These are phyloP conservation scores for Aotearoamyces nothofagi DNA, from an alignment of 2,329 filamentous ascomycete genomes.

Conservation along the genomic window DNA sequence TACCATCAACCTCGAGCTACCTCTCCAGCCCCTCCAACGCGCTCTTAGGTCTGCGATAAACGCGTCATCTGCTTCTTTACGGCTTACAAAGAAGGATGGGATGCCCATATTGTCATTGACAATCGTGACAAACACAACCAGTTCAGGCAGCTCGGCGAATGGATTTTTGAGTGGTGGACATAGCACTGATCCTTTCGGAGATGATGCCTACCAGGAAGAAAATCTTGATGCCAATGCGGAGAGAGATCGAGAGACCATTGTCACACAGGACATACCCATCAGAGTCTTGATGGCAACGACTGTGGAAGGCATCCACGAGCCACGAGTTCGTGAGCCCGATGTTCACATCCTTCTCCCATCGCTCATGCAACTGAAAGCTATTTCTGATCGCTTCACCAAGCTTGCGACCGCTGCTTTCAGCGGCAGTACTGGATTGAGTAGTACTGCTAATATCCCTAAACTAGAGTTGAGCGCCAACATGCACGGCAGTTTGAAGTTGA, in stretches of 20 bases:
- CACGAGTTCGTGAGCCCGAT: slow-evolving; percentile 77
- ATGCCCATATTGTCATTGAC: slow-evolving; percentile 80
- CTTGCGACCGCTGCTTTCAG: slow-evolving; percentile 41
- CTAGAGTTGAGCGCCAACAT: slow-evolving; percentile 87
- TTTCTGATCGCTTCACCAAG: slow-evolving; percentile 90
- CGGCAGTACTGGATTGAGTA: slow-evolving; percentile 7
- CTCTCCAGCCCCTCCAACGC: slow-evolving; percentile 72
- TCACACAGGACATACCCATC: slow-evolving; percentile 94
- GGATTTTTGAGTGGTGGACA: slow-evolving; percentile 15
- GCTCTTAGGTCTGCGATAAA: slow-evolving; percentile 82
- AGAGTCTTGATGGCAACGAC: slow-evolving; percentile 70
- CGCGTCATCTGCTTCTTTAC: slow-evolving; percentile 67
- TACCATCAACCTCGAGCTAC: slow-evolving; percentile 92
- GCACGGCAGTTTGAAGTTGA: slow-evolving; percentile 72
- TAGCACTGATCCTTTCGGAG: slow-evolving; percentile 28
- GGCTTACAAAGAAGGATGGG: slow-evolving; percentile 85
- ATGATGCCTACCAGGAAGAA: slow-evolving; percentile 30
- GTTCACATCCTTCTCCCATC: slow-evolving; percentile 86
- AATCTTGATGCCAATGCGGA: slow-evolving; percentile 38
- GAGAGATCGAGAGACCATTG: slow-evolving; percentile 72
- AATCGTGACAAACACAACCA: slow-evolving; percentile 60
- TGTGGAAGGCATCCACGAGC: slow-evolving; percentile 90
- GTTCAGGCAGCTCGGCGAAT: slow-evolving; percentile 26
- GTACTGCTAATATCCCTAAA: slow-evolving; percentile 35
- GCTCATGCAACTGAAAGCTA: slow-evolving; percentile 76